Evolutionary conservation across 208 protist genomes (phyloP).

Genomic region (Entamoeba dispar): DNA sequence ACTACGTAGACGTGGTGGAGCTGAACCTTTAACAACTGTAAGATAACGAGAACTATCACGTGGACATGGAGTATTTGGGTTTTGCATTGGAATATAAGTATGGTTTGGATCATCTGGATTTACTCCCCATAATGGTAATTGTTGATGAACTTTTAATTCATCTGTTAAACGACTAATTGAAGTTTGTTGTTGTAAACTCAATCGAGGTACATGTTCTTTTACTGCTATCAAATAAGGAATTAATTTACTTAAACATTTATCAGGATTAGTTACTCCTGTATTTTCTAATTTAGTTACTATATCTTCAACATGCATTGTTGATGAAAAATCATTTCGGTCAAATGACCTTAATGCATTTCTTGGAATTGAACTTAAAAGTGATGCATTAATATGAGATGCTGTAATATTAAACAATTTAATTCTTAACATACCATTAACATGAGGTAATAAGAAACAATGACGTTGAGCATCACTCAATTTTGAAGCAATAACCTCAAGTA

Average conservation of each 20-base stretch:
- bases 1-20: neutral
- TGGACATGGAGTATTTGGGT: neutral
- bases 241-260: neutral
- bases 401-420: neutral
- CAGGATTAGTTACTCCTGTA: neutral
- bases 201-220: neutral
- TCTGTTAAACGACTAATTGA: neutral
- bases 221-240: neutral
- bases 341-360: neutral
- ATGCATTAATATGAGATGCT: neutral
- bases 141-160: neutral
- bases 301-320: neutral
- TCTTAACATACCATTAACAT: neutral
- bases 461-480: neutral
- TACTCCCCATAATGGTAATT: neutral
- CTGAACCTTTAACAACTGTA: neutral
- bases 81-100: neutral
- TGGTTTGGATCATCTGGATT: neutral
- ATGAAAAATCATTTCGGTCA: neutral
- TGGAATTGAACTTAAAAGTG: neutral
- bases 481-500: neutral
- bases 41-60: neutral
- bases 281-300: neutral
- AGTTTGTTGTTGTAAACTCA: neutral
- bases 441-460: neutral